A percentile compares a stretch with the other conserved stretches of the same genome.
These are phyloP conservation scores for Sarocladium brachiariae DNA, from an alignment of 2,329 filamentous ascomycete genomes.

Conservation along the genomic window DNA sequence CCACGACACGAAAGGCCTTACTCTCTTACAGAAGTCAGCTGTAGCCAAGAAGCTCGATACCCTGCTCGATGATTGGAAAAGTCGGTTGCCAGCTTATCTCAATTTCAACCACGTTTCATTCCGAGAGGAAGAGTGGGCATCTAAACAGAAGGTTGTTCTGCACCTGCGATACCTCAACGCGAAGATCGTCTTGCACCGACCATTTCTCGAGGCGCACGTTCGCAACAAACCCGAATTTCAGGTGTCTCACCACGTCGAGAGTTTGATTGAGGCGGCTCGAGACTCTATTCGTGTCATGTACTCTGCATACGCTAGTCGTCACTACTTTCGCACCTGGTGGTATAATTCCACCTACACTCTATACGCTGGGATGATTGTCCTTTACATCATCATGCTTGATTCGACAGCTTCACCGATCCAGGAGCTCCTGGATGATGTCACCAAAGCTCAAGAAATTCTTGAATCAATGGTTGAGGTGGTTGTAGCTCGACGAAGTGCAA, in stretches of 20 bases:
- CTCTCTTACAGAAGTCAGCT: neutral
- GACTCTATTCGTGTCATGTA: constrained; percentile 2
- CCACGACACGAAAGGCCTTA: constrained; percentile 1
- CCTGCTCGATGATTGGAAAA: constrained; percentile 1
- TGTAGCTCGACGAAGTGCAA: constrained; percentile 6
- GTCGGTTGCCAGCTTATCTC: neutral
- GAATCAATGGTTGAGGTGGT: constrained; percentile 1
- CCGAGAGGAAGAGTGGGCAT: constrained; percentile 2
- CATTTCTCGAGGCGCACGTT: constrained; percentile 1
- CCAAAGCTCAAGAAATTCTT: constrained; percentile 3
- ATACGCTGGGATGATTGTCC: constrained; percentile 6
- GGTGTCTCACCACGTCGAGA: neutral
- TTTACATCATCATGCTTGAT: constrained; percentile 3
- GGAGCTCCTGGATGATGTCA: neutral
- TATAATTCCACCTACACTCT: constrained; percentile 6
- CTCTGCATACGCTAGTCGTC: neutral
- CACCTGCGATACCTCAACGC: constrained; percentile 4
- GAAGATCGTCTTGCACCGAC: neutral
- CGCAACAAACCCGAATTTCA: neutral
- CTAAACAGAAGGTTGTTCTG: constrained; percentile 3
- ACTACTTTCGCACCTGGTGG: constrained; percentile 8
- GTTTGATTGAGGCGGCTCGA: neutral
- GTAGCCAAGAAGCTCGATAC: constrained; percentile 1
- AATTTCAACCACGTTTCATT: neutral
- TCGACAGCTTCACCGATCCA: neutral